Percentiles rank a stretch among this genome's conserved stretches.
Conservation (phyloP, 345 rosid species). For the Syzygium aromaticum region DNA sequence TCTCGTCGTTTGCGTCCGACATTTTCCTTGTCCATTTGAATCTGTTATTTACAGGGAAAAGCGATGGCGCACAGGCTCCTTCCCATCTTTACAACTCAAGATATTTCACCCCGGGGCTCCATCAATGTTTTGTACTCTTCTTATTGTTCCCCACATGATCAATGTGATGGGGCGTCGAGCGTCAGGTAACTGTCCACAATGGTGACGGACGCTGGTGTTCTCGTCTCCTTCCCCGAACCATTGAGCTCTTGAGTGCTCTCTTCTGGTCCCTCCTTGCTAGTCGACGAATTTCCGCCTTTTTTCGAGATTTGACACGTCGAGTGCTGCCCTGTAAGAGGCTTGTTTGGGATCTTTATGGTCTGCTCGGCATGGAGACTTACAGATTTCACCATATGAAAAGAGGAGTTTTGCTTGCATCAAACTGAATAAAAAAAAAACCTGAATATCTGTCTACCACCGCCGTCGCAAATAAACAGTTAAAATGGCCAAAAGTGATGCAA, state of each 20-base stretch:
- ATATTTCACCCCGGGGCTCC: not conserved
- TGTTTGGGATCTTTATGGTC: not conserved
- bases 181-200: not conserved
- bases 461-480: not conserved
- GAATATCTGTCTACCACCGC: not conserved
- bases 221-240: not conserved
- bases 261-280: not conserved
- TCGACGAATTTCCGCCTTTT: not conserved
- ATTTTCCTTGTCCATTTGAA: not conserved
- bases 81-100: not conserved
- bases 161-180: not conserved
- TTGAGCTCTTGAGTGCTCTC: not conserved
- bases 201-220: not conserved
- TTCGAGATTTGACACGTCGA: not conserved
- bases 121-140: not conserved
- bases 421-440: not conserved
- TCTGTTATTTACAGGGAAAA: not conserved
- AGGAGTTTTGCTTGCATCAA: not conserved
- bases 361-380: not conserved
- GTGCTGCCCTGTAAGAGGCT: not conserved
- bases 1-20: not conserved
- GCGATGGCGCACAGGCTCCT: not conserved
- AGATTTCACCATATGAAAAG: not conserved
- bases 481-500: not conserved
- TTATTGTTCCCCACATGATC: not conserved